Base-by-base conservation (phyloP, 345 rosid species). In the Nasturtium officinale region DNA sequence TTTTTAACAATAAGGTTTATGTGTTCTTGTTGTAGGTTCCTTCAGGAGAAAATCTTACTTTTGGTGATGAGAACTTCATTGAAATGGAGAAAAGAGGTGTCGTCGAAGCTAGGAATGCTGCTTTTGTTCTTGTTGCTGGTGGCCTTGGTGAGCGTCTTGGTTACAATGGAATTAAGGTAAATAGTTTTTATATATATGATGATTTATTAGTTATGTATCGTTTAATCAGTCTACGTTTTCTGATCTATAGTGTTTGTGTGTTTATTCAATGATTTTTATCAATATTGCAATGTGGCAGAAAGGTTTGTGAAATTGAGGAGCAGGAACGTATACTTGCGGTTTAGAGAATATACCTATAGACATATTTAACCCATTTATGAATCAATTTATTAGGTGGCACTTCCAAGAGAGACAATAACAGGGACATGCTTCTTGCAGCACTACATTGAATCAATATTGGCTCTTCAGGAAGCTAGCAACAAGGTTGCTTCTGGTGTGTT, bases 81-180 rank as follows among this genome's bases (percentile, higher is more conserved):
- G 85, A 85, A 63, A 84, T 78, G 77, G 97, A 95, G 61, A 88
- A 91, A 83, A 60, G 67, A 43, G 97, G 99, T 10, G 82, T 95
- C 9, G 85, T 25, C 23, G 97, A 89, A 83, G 93, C 97, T 65
- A 85, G 83, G 78, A 85, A 86, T 65, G 87, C 96, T 72, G 95
- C 90, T 46, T 94, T 94, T 78, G 97, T 94, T 77, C 96, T 94
- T 77, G 98, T 91, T 81, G 96, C 97, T 4, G 97, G 99, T 61
- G 99, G 99, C 8, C 96, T 95, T 67, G 99, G 99, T 12, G 99
- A 91, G 70, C 97, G 97, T 53, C 96, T 95, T 72, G 99, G 99
- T 70, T 95, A 88, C 78, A 91, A 89, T 78, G 99, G 99, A 74
- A 95, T 95, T 77, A 95, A 94, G 97, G 96, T 94, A 72, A n/a